phyloP scores from a whole-genome alignment of 2,329 filamentous ascomycete genomes.

The Ceratocystis destructans region DNA sequence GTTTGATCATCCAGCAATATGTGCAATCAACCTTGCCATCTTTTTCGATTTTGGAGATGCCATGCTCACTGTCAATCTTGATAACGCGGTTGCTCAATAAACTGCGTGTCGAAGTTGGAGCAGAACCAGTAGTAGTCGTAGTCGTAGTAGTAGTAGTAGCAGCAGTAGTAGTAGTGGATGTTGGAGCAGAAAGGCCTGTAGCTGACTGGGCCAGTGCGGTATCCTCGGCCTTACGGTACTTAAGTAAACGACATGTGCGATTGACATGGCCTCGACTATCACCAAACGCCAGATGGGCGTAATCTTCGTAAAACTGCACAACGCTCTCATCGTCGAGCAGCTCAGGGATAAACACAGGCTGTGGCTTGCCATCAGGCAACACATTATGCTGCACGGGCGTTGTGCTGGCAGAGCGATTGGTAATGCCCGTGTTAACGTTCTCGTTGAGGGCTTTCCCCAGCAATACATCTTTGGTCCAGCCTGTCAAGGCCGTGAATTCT shows the following conservation, averaged over 20 bases:
- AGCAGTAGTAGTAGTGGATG: conserved; percentile 17
- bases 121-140: conserved; percentile 22
- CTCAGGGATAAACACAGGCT: conserved; percentile 82
- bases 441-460: conserved; percentile 76
- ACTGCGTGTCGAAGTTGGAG: conserved; percentile 23
- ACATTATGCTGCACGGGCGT: conserved; percentile 32
- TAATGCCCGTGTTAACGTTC: conserved; percentile 63
- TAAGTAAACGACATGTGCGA: conserved; percentile 71
- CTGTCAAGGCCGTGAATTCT: conserved; percentile 89
- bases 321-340: conserved; percentile 87
- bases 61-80: conserved; percentile 56
- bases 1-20: conserved; percentile 93
- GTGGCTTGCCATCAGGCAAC: conserved; percentile 38
- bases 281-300: conserved; percentile 80
- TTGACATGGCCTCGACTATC: conserved; percentile 77
- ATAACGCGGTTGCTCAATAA: conserved; percentile 47
- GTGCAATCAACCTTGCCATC: conserved; percentile 90
- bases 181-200: background rate
- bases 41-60: conserved; percentile 67
- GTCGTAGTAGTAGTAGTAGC: conserved; percentile 11
- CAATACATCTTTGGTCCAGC: conserved; percentile 82
- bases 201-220: conserved; percentile 19
- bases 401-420: conserved; percentile 36
- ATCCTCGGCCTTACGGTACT: conserved; percentile 50
- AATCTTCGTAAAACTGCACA: conserved; percentile 91